phyloP scores from a whole-genome alignment of 306 rosid species.

The Begonia peltatifolia region DNA sequence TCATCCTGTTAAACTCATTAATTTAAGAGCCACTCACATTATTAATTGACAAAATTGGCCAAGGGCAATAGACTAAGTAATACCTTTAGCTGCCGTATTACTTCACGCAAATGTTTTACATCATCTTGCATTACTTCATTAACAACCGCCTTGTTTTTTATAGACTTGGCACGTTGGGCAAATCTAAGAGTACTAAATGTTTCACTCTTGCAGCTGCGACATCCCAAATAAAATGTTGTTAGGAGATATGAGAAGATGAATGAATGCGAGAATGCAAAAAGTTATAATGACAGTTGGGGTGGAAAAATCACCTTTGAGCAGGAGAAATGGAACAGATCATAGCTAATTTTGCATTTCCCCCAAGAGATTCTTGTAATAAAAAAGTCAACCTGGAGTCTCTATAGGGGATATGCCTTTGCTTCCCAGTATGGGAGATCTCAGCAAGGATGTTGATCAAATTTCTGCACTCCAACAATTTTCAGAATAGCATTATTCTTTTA shows the following conservation, averaged over 20 bases:
- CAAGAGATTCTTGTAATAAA: slow-evolving; percentile 93
- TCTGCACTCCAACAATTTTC: slow-evolving; percentile 40
- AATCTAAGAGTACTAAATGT: slow-evolving; percentile 93
- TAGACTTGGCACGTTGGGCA: slow-evolving; percentile 94
- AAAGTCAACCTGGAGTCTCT: slow-evolving; percentile 96
- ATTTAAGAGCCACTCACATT: slow-evolving; percentile 11
- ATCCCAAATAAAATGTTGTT: slow-evolving; percentile 11
- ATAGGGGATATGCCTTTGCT: slow-evolving; percentile 93
- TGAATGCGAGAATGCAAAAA: too few relatives aligned
- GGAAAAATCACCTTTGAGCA: slow-evolving; percentile 49
- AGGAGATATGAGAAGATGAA: too few relatives aligned
- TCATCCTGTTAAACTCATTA: slow-evolving; percentile 57
- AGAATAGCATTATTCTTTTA: slow-evolving; percentile 2
- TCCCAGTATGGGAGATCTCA: slow-evolving; percentile 96
- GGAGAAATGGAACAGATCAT: slow-evolving; percentile 99
- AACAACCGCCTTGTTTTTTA: slow-evolving; percentile 94
- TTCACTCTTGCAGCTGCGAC: slow-evolving; percentile 85
- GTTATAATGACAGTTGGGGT: too few relatives aligned
- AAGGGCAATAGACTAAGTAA: neutral
- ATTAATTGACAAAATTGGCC: too few relatives aligned
- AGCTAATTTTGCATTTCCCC: slow-evolving; percentile 98
- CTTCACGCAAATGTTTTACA: slow-evolving; percentile 78
- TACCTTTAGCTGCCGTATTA: slow-evolving; percentile 92
- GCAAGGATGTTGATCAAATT: slow-evolving; percentile 97
- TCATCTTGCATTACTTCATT: slow-evolving; percentile 90